Evolutionary conservation across 768 basidiomycete genomes (phyloP), one percentile per base, ranked within the genome.

Genomic region (Mycena olivaceomarginata): DNA sequence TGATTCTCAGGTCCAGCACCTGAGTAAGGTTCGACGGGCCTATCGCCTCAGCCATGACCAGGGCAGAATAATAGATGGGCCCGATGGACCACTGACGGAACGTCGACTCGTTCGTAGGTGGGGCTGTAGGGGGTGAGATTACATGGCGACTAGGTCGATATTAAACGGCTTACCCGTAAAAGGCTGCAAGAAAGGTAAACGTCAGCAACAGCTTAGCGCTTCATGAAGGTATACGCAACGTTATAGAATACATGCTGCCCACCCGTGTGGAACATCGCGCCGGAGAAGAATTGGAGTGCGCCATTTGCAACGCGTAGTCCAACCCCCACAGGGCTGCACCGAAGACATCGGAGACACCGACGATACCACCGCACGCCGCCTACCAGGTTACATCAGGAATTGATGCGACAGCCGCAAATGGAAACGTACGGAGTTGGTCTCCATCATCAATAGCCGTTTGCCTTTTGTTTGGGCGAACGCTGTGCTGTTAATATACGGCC

Each of bases 71-170:
- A 83, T 88, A 91, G 56, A 90, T 81, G 0, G 92, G 88, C 1
- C 91, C 91, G 56, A 92, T 86, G 3, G 90, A 90, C 92, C 92
- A 92, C 78, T 90, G 82, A 60, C 85, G 86, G 80, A 85, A 86
- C 2, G 82, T 71, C 7, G 89, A 86, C 67, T 88, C 83, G 76
- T 88, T 89, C n/a, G 84, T 87, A 9, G 90, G 90, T 3, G 90
- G 90, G 0, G 91, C 90, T 51, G 77, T 87, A 85, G 78, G 43
- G 4, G 43, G 11, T 11, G 43, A 45, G 9, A 11, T 45, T 45
- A 10, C 10, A 45, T 45, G 43, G 31, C 43, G 85, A 85, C 37
- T n/a, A 16, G 40, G 51, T 22, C 4, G 37, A 53, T 22, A 39
- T 37, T 46, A 51, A n/a, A 40, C 40, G 11, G 45, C 46, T 37